Evolutionary conservation across 805 yeast genomes (phyloP), one percentile per base, ranked within the genome.

Genomic region (Pichia cephalocereana): DNA sequence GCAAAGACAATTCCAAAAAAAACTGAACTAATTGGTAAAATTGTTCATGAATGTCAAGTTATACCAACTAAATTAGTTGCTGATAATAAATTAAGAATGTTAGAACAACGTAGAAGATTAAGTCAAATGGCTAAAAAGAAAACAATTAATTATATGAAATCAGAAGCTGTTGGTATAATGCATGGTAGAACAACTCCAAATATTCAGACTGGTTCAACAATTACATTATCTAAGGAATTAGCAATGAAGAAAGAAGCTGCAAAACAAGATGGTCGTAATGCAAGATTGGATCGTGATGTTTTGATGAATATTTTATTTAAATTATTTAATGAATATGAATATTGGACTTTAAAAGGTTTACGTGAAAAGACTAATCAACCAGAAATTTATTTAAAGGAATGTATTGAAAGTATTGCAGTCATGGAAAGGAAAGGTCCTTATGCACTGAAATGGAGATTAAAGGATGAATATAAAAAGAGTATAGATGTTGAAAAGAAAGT

Each of bases 361-460:
- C 84, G 88, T 60, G 99, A 93, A 63, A 78, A 96, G 56, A 89
- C 97, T 3, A 82, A 83, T 59, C 99, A 93, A 71, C 99, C 99
- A 2, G 99, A 93, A 63, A 83, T 83, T 19, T 95, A 86, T 64
- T 71, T 93, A 54, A 88, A 90, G 62, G 96, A 90, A 62, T 86
- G 93, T 49, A 70, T 93, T 44, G 99, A 91, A 52, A 79, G 84
- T 43, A 87, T 93, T 60, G 98, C 98, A 1, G 76, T 79, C 32
- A 74, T 93, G 61, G 90, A 86, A 58, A 89, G 91, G 64, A 88
- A 88, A 63, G 99, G 99, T 15, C 96, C 99, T 1, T 91, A 91
- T 63, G 95, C 97, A 1, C 76, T 89, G 62, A 90, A 86, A 67
- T 93, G 90, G 67, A 83, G 89, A 50, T 71, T 93, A 60, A 86